Base-by-base conservation (phyloP, 257 asterid genomes). In the Avicennia marina region DNA sequence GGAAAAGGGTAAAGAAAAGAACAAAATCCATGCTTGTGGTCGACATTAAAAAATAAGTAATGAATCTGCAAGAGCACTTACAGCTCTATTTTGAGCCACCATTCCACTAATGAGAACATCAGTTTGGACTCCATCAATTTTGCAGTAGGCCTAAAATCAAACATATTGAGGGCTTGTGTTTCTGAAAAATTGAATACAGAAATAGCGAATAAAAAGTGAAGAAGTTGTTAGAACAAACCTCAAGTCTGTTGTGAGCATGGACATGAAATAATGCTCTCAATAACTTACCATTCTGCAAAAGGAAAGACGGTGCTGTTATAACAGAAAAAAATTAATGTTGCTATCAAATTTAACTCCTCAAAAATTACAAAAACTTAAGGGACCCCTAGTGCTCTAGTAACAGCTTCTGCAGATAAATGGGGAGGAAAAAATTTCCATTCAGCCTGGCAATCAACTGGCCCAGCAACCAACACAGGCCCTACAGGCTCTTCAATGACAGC, bases 41-140 rank as follows among this genome's bases (percentile, higher is more conserved):
- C 34, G 8, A 36, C 41, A n/a, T 22, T 44, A 16, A 43, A 29
- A 43, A 19, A 34, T 19, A 16, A 39, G 8, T 31, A 19, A 59
- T 3, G 38, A 45, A 58, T 47, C 16, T 63, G 41, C n/a, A 16
- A 31, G 3, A 45, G 17, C 10, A 75, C 95, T 82, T 77, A 90
- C 98, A 52, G 98, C 96, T 82, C 98, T 75, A 60, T 90, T 90
- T 71, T 90, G 98, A 56, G 87, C 76, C 44, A 63, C 85, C 59
- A 58, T 15, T 40, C 94, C 94, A 62, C 57, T 62, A 59, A 87
- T 67, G 52, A 90, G 90, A 72, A 87, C 71, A 68, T 90, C 98
- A 9, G 78, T 75, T 58, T 73, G 89, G 71, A 80, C 75, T 57
- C 95, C 95, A 19, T 87, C 95, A 52, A 87, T 81, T 69, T 77